phyloP scores from a whole-genome alignment of 345 rosid species.

The Anacardium occidentale region DNA sequence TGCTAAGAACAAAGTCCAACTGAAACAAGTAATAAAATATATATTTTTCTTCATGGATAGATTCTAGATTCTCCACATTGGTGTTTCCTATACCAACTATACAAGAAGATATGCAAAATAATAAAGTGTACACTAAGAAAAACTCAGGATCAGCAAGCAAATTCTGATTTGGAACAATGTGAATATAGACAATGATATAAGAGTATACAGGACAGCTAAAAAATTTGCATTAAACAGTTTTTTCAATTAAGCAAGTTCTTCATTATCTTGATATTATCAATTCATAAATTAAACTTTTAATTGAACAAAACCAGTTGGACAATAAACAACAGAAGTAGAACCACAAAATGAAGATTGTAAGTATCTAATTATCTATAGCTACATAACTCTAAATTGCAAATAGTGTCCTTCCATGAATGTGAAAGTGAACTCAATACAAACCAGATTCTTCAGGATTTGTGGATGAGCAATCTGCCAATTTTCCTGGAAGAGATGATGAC shows the following conservation, averaged over 20 bases:
- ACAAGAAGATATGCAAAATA: not conserved
- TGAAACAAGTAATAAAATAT: too few relatives aligned
- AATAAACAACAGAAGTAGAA: not conserved
- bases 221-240: not conserved
- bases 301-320: not conserved
- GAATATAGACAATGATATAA: not conserved
- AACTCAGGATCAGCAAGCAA: not conserved
- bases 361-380: not conserved
- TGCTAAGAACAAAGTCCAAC: too few relatives aligned
- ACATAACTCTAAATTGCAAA: not conserved
- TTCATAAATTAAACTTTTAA: not conserved
- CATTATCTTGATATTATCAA: not conserved
- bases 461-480: slow-evolving; percentile 95
- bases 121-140: not conserved
- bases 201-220: not conserved
- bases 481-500: slow-evolving; percentile 98
- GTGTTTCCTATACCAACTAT: not conserved
- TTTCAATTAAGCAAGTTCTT: not conserved
- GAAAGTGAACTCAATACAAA: slow-evolving; percentile 23
- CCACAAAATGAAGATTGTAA: not conserved
- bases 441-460: slow-evolving; percentile 92
- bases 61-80: too few relatives aligned
- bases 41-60: too few relatives aligned
- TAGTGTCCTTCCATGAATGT: not conserved
- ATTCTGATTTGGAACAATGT: not conserved